Evolutionary conservation across 106 monocot species (phyloP), one percentile per base, ranked within the genome.

Genomic region (Dendrobium officinale): DNA sequence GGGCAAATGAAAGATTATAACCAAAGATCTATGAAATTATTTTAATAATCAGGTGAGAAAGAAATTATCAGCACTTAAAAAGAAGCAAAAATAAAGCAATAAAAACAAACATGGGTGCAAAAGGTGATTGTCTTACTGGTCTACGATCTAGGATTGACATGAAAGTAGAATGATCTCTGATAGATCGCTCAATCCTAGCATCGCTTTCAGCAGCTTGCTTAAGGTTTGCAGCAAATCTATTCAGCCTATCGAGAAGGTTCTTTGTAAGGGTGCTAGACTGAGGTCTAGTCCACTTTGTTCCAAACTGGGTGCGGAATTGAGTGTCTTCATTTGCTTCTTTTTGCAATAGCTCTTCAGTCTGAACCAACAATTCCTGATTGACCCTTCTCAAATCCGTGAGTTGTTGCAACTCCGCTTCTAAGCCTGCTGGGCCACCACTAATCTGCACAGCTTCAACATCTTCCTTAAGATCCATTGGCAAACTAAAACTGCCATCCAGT

Each of bases 121-220:
- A 48, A 55, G 31, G 45, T 47, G 78, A 74, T 55, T 47, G 41
- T 49, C 89, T 75, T 87, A 96, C 93, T 55, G 95, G 95, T 79
- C 87, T 91, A 67, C 40, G 80, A 70, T 91, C 88, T 80, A 96
- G 93, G 58, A 96, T 91, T 54, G 87, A 51, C 93, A 96, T 88
- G 55, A 93, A 81, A 1, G 81, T 73, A n/a, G 67, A 80, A 83
- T 93, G 75, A 51, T 96, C 93, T 81, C 79, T 91, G 37, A 96
- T 81, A 45, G 86, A 79, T 84, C 95, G 86, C 76, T 96, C 95
- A 82, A 96, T 93, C 75, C 88, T 83, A 29, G 85, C 89, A 88
- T 96, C 95, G 84, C 95, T 96, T 48, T 96, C 95, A 72, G 85
- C 55, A 24, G 95, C 95, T 88, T 89, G 91, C 78, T 93, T 96